phyloP scores from a whole-genome alignment of 2,329 filamentous ascomycete species.

The Cladosporium sp. region DNA sequence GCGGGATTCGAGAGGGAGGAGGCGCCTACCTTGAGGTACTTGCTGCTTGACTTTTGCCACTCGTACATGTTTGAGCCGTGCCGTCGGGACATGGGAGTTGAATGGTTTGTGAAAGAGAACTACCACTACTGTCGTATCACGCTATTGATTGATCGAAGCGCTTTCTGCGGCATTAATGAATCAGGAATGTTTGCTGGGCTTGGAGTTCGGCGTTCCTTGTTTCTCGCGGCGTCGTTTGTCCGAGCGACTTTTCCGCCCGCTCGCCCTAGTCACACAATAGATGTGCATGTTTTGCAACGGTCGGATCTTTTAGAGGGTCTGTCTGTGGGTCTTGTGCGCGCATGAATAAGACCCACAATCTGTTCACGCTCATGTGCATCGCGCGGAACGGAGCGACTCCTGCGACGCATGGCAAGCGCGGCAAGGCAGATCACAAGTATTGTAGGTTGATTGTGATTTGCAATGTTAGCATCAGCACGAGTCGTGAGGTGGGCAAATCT shows the following conservation, averaged over 20 bases:
- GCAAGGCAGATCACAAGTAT: slow-evolving; percentile 3
- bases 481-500: background rate
- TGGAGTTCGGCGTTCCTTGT: background rate
- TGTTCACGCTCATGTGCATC: background rate
- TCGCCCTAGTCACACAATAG: background rate
- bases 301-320: background rate
- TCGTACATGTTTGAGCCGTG: background rate
- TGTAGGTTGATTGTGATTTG: slow-evolving; percentile 2
- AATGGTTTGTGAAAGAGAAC: background rate
- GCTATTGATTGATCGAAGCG: background rate
- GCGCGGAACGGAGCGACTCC: slow-evolving; percentile 15
- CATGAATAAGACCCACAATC: slow-evolving; percentile 1
- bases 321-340: background rate
- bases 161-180: background rate
- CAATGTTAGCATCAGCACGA: background rate
- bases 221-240: background rate
- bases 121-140: background rate
- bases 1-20: background rate
- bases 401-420: slow-evolving; percentile 13
- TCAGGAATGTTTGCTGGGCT: background rate
- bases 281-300: background rate
- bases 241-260: background rate
- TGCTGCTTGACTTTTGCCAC: background rate
- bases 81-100: background rate
- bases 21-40: background rate